Evolutionary conservation across 108 stramenopile genomes (phyloP).

Genomic region (Fistulifera solaris): DNA sequence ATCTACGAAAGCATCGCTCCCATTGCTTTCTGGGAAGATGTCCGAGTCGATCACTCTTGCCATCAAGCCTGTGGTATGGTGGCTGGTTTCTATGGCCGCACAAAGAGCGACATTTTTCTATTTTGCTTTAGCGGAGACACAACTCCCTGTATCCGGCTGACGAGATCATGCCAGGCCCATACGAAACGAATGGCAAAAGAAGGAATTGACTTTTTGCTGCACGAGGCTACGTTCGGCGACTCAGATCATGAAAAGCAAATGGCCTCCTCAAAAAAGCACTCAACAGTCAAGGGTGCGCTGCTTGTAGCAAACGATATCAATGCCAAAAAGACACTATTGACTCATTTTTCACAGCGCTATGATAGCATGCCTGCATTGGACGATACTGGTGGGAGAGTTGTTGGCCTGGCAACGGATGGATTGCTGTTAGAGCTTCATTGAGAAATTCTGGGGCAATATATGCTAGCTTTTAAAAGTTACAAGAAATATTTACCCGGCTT

Average conservation of each 20-base stretch:
- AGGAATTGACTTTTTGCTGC: slow-evolving; percentile 24
- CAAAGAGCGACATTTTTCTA: slow-evolving; percentile 14
- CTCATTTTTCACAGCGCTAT: slow-evolving; percentile 64
- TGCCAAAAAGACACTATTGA: slow-evolving; percentile 31
- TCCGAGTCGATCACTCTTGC: slow-evolving; percentile 63
- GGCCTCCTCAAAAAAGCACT: slow-evolving; percentile 40
- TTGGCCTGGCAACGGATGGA: slow-evolving; percentile 3
- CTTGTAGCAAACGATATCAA: slow-evolving; percentile 24
- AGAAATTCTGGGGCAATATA: background rate
- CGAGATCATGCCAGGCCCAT: slow-evolving; percentile 27
- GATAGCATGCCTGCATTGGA: background rate
- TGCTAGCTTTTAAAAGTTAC: background rate
- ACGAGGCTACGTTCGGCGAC: slow-evolving; percentile 50
- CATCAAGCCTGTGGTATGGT: slow-evolving; percentile 49
- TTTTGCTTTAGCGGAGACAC: slow-evolving; percentile 76
- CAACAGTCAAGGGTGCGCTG: slow-evolving; percentile 40
- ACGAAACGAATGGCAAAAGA: background rate
- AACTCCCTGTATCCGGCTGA: slow-evolving; percentile 42
- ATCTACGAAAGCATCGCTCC: background rate
- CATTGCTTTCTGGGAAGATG: slow-evolving; percentile 17
- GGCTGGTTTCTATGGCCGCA: slow-evolving; percentile 25
- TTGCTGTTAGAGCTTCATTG: slow-evolving; percentile 1
- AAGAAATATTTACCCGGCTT: background rate
- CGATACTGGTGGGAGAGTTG: background rate
- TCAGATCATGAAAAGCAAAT: slow-evolving; percentile 21